These are phyloP conservation scores for Penicillium parvum DNA, from an alignment of 495 filamentous ascomycete genomes.

Conservation along the genomic window DNA sequence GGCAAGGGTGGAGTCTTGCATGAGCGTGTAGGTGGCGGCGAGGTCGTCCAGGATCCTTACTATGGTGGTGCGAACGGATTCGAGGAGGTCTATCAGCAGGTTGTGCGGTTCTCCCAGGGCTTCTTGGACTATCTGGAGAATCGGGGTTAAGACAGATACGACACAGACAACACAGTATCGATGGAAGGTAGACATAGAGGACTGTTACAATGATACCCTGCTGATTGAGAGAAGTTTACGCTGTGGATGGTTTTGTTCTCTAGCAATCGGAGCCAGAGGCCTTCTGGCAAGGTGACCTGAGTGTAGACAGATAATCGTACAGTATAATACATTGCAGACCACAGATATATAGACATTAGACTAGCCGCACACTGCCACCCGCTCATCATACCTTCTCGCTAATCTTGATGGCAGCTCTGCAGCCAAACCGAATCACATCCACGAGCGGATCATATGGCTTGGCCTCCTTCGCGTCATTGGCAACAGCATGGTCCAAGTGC, in stretches of 20 bases:
- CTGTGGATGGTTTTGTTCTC: too few species aligned
- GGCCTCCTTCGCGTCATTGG: conserved; percentile 84
- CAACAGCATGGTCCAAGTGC: conserved; percentile 91
- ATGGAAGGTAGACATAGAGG: not conserved
- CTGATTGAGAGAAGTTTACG: not conserved
- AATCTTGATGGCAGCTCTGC: conserved; percentile 87
- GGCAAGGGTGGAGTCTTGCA: conserved; percentile 61
- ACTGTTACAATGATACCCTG: conserved; percentile 13
- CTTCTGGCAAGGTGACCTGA: too few species aligned
- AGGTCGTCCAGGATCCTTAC: conserved; percentile 86
- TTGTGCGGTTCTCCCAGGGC: conserved; percentile 69
- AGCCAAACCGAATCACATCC: conserved; percentile 82
- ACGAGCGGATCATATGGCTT: conserved; percentile 84
- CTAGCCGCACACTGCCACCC: not conserved
- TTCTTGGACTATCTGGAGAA: conserved; percentile 55
- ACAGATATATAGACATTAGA: not conserved
- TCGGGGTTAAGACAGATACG: conserved; percentile 1
- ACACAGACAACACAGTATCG: too few species aligned
- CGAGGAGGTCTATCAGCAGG: conserved; percentile 80
- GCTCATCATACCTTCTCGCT: conserved; percentile 67
- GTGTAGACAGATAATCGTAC: too few species aligned
- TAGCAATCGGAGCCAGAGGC: too few species aligned
- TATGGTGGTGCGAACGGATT: conserved; percentile 84
- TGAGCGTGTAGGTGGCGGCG: conserved; percentile 65
- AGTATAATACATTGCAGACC: too few species aligned